Conservation (phyloP, 2,329 filamentous ascomycete genomes). For the Capronia coronata region DNA sequence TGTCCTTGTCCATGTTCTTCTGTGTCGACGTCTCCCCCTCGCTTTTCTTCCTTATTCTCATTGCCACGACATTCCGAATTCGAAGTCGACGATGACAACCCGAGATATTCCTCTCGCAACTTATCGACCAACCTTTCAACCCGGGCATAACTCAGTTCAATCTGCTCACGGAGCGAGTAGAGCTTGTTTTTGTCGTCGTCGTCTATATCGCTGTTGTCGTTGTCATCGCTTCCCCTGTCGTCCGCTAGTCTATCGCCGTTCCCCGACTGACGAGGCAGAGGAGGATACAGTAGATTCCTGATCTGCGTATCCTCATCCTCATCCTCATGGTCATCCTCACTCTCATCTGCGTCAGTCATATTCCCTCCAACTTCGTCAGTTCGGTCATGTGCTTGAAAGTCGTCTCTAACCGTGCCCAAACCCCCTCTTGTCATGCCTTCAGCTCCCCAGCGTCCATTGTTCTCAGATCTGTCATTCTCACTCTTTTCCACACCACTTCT, state of each 20-base stretch:
- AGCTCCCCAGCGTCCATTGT: too few relatives aligned
- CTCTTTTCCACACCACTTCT: neutral
- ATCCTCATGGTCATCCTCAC: slow-evolving; percentile 16
- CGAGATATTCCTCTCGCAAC: slow-evolving; percentile 19
- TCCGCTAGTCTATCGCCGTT: neutral
- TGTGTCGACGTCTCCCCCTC: too few relatives aligned
- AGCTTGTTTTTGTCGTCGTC: slow-evolving; percentile 1
- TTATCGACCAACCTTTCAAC: slow-evolving; percentile 37
- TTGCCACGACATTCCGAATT: too few relatives aligned
- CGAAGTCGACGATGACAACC: too few relatives aligned
- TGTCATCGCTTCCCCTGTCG: neutral
- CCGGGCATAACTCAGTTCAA: slow-evolving; percentile 42
- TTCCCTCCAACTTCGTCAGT: slow-evolving; percentile 18
- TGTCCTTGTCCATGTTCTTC: too few relatives aligned
- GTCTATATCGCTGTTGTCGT: neutral
- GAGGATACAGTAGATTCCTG: slow-evolving; percentile 8
- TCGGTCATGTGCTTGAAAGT: too few relatives aligned
- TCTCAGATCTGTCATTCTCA: neutral
- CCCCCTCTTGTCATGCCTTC: neutral
- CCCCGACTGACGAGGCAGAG: neutral
- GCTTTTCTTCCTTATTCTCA: too few relatives aligned
- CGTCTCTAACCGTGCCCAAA: neutral
- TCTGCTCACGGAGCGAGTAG: slow-evolving; percentile 39
- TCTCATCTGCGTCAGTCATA: slow-evolving; percentile 28
- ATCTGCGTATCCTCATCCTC: neutral